Base-by-base conservation (phyloP, 768 basidiomycete genomes). In the Russula brevipes region DNA sequence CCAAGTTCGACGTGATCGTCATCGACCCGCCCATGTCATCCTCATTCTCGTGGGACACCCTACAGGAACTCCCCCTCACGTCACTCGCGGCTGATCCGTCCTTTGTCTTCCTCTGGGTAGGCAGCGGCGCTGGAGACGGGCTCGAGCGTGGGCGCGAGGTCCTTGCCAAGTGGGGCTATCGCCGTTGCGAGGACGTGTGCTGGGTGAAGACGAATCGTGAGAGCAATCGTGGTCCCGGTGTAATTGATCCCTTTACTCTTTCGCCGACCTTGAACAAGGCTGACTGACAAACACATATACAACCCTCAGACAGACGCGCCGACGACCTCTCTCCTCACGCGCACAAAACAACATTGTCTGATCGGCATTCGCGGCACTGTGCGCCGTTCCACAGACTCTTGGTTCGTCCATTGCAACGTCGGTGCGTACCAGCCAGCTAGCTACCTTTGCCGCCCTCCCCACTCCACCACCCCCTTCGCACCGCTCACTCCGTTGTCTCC, bases 331-430 rank as follows among this genome's bases (percentile, higher is more conserved):
- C 77, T 98, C 33, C 79, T 96, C 36, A 92, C 89, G 24, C 83
- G 94, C 33, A 94, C 93, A 42, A 94, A 98, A 73, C 92, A 98
- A 68, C 96, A 98, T 71, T 98, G 95, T 73, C 76, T 98, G 54
- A 97, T 98, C 81, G 96, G 96, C 44, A 98, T 99, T 67, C 85
- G 93, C 53, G 97, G 97, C 14, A 98, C 97, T 2, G 96, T 99
- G 12, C 85, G 96, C 30, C 82, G 97, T 36, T 92, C 91, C 19
- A 95, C 90, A 1, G 97, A 99, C 72, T 88, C 87, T 63, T 91
- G 92, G 88, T 95, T 98, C 74, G 96, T 97, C 0, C 96, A 99
- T 74, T 98, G 95, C 72, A 99, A 99, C 75, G 89, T 99, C 67
- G 93, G 91, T 91, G 72, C 55, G 10, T 17, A 8, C 24, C 9